Evolutionary conservation across 257 asterid genomes (phyloP).

Genomic region (Nicotiana noctiflora): DNA sequence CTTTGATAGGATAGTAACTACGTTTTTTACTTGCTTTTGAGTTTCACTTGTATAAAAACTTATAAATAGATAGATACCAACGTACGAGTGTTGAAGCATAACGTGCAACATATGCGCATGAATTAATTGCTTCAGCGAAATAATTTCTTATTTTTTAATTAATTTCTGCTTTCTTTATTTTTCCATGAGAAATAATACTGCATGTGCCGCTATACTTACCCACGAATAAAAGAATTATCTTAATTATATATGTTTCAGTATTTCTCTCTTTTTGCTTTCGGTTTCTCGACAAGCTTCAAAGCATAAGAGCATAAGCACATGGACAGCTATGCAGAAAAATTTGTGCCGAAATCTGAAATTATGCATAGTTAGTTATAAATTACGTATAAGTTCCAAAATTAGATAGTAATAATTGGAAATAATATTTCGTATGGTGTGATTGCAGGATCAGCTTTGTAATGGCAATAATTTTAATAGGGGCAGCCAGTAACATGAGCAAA

Average conservation of each 20-base stretch:
- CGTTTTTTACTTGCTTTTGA: neutral
- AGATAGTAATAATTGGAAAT: too few species aligned
- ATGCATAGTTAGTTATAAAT: neutral
- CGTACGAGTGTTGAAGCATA: neutral
- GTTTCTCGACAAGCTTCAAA: neutral
- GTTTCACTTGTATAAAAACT: neutral
- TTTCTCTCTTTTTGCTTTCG: neutral
- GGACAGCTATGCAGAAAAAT: neutral
- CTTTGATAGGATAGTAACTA: neutral
- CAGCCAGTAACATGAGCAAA: slow-evolving; percentile 4
- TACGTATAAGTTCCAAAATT: neutral
- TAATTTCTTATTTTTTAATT: neutral
- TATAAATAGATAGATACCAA: neutral
- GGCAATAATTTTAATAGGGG: neutral
- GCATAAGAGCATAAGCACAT: neutral
- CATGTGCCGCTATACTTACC: neutral
- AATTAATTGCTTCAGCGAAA: neutral
- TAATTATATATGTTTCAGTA: neutral
- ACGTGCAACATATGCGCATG: neutral
- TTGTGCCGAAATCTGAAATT: neutral
- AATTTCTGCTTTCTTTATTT: neutral
- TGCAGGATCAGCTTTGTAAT: slow-evolving; percentile 7
- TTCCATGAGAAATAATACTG: neutral
- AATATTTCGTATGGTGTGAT: neutral
- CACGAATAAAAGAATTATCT: neutral